Conservation (phyloP, 106 monocot species). For the Chionographis japonica region DNA sequence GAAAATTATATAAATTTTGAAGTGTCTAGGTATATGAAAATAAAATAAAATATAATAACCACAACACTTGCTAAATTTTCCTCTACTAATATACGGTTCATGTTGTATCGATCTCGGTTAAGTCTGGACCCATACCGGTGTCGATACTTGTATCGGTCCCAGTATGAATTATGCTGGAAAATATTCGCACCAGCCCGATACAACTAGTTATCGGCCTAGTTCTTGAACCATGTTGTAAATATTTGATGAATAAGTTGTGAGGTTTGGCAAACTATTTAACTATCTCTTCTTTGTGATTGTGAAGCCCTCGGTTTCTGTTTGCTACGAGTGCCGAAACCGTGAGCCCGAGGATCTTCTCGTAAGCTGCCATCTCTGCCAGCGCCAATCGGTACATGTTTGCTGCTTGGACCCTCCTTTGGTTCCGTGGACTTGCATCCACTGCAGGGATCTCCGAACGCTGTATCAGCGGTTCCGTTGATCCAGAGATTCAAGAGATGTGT, state of each 20-base stretch:
- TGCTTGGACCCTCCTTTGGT: constrained; percentile 88
- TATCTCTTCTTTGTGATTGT: constrained; percentile 2
- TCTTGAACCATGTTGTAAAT: too few species aligned
- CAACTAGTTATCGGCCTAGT: too few species aligned
- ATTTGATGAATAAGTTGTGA: not conserved
- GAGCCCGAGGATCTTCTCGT: constrained; percentile 79
- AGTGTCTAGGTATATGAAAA: too few species aligned
- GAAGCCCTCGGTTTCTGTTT: constrained; percentile 36
- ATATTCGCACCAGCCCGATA: too few species aligned
- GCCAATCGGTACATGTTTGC: constrained; percentile 71
- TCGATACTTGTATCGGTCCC: too few species aligned
- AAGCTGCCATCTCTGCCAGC: constrained; percentile 67
- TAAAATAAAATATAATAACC: too few species aligned
- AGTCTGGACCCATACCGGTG: too few species aligned
- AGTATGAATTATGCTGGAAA: too few species aligned
- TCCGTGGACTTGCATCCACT: constrained; percentile 94
- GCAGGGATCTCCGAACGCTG: constrained; percentile 69
- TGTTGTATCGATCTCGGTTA: too few species aligned
- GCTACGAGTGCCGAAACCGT: constrained; percentile 51
- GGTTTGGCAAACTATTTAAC: not conserved
- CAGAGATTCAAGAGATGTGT: not conserved
- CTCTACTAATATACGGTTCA: too few species aligned
- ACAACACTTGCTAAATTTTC: too few species aligned
- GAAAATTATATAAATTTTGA: too few species aligned
- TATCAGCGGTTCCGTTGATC: constrained; percentile 63